phyloP scores from a whole-genome alignment of 331 rosid species.

The Acacia pycnantha region DNA sequence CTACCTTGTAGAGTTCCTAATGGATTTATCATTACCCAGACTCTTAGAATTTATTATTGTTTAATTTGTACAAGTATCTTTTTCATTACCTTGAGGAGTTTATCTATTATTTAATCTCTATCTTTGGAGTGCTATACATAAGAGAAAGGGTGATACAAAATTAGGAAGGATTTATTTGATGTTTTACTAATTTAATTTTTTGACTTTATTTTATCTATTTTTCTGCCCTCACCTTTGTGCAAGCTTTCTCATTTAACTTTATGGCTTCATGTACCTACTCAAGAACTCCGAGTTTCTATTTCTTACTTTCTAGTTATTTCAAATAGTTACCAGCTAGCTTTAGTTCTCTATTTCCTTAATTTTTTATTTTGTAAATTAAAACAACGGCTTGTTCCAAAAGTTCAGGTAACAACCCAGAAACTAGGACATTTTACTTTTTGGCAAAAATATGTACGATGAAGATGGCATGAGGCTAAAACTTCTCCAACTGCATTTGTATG shows the following conservation, averaged over 20 bases:
- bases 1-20: background rate
- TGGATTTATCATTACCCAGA: background rate
- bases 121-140: background rate
- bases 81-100: background rate
- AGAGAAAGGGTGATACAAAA: background rate
- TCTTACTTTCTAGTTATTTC: background rate
- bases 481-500: background rate
- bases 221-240: too few relatives aligned
- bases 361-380: background rate
- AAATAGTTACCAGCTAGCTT: background rate
- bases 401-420: background rate
- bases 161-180: background rate
- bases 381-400: background rate
- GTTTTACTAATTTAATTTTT: too few relatives aligned
- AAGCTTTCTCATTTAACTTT: background rate
- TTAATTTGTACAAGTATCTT: background rate
- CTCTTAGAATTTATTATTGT: background rate
- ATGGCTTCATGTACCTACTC: background rate
- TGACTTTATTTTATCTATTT: too few relatives aligned
- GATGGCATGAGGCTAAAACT: background rate
- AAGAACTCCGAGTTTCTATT: background rate
- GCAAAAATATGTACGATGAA: background rate
- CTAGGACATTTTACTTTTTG: background rate
- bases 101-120: background rate
- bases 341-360: background rate